Evolutionary conservation across 2,329 filamentous ascomycete species (phyloP).

Genomic region (Ceratocystis ficicola): DNA sequence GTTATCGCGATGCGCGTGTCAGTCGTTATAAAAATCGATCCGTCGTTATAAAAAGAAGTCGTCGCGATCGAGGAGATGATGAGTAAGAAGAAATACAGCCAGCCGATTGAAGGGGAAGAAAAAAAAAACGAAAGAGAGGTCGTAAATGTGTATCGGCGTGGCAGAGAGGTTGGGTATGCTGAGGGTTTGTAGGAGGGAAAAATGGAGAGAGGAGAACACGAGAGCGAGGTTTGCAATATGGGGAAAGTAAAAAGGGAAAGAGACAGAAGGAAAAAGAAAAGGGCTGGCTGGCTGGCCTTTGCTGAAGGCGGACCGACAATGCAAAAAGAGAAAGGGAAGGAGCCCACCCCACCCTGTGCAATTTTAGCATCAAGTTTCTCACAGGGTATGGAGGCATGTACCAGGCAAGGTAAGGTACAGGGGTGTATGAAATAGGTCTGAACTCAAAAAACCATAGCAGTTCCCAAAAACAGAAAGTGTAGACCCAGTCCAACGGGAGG

Average conservation of each 20-base stretch:
- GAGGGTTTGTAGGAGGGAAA: constrained; percentile 21
- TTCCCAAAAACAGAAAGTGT: neutral
- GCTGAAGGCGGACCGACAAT: constrained; percentile 1
- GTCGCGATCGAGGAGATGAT: constrained; percentile 20
- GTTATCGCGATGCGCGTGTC: constrained; percentile 10
- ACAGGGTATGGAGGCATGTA: neutral
- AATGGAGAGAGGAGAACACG: constrained; percentile 14
- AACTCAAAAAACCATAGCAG: neutral
- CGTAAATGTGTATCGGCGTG: constrained; percentile 10
- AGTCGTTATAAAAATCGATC: constrained; percentile 16
- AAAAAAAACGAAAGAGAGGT: constrained; percentile 12
- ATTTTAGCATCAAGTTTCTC: constrained; percentile 13
- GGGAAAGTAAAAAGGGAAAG: constrained; percentile 16
- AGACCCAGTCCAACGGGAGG: no score
- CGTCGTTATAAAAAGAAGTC: constrained; percentile 15
- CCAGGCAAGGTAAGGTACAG: neutral
- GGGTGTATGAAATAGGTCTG: neutral
- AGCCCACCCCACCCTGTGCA: constrained; percentile 9
- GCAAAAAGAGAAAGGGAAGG: no score
- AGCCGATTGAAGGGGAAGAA: constrained; percentile 17
- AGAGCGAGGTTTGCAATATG: constrained; percentile 24
- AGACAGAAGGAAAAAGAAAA: constrained; percentile 7
- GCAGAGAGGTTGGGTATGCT: constrained; percentile 11
- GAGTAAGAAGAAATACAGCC: constrained; percentile 17
- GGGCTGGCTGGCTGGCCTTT: constrained; percentile 14